Evolutionary conservation across 1,284 basidiomycete genomes (phyloP).

Genomic region (Cryptococcus sp.): DNA sequence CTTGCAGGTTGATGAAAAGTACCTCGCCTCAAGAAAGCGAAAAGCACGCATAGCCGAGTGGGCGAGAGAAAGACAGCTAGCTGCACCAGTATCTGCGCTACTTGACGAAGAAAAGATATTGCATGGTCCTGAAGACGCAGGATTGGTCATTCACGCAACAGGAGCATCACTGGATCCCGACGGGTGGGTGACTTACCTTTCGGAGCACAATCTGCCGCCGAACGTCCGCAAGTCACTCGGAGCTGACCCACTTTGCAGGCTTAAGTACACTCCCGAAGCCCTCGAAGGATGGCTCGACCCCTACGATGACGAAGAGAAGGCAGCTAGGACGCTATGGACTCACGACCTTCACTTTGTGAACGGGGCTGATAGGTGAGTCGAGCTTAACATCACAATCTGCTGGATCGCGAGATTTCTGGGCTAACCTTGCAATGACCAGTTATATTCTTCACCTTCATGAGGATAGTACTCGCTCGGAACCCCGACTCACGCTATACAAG

Average conservation of each 20-base stretch:
- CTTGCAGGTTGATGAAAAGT: constrained; percentile 27
- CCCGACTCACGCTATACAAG: too few species aligned
- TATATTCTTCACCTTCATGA: too few species aligned
- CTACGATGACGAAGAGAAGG: constrained; percentile 1
- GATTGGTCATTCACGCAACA: background rate
- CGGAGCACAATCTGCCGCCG: too few species aligned
- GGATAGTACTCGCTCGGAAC: too few species aligned
- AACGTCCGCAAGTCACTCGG: background rate
- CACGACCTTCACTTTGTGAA: constrained; percentile 2
- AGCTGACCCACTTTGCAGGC: constrained; percentile 9
- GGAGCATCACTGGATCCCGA: background rate
- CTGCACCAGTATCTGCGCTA: constrained; percentile 5
- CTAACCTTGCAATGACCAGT: too few species aligned
- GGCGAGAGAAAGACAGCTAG: constrained; percentile 13
- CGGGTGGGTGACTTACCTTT: background rate
- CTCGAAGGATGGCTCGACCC: constrained; percentile 22
- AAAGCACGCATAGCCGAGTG: constrained; percentile 33
- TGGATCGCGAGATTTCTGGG: too few species aligned
- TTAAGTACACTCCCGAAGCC: constrained; percentile 28
- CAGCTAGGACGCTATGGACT: constrained; percentile 5
- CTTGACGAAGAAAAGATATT: background rate
- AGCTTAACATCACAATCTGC: too few species aligned
- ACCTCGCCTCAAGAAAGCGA: constrained; percentile 16
- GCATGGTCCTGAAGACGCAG: background rate
- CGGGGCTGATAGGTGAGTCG: constrained; percentile 2